Conservation (phyloP, 805 yeast genomes). For the Pichia nanzhaoensis region DNA sequence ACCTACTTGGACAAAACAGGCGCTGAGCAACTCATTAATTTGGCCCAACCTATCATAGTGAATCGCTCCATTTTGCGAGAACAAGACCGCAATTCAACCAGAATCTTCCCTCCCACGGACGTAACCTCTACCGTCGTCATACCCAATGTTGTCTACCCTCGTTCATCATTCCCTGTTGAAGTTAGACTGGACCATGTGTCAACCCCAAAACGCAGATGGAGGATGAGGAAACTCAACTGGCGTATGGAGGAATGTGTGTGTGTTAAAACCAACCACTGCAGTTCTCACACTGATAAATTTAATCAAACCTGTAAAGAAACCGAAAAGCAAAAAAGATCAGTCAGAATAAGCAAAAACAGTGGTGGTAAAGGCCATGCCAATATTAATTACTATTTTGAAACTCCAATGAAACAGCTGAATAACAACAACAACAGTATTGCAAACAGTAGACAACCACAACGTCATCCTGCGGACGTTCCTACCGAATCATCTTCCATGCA, state of each 20-base stretch:
- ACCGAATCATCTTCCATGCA: too few species aligned
- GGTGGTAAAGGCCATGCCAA: constrained; percentile 25
- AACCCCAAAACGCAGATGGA: constrained; percentile 66
- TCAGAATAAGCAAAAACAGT: constrained; percentile 23
- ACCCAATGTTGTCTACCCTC: constrained; percentile 86
- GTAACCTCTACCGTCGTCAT: constrained; percentile 80
- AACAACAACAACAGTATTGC: constrained; percentile 9
- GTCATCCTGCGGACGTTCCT: neutral
- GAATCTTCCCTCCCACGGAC: constrained; percentile 95
- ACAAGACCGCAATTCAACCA: constrained; percentile 75
- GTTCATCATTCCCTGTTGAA: constrained; percentile 78
- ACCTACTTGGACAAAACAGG: constrained; percentile 33
- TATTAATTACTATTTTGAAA: constrained; percentile 25
- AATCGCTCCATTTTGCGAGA: constrained; percentile 74
- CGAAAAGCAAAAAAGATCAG: constrained; percentile 24
- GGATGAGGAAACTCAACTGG: constrained; percentile 88
- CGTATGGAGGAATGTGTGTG: constrained; percentile 77
- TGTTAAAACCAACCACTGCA: constrained; percentile 53
- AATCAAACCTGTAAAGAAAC: constrained; percentile 37
- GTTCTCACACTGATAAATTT: constrained; percentile 46
- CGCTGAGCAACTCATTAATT: constrained; percentile 32
- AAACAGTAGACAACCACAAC: neutral
- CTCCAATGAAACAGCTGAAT: constrained; percentile 18
- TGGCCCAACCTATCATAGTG: constrained; percentile 60
- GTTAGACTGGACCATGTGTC: constrained; percentile 69